phyloP scores from a whole-genome alignment of 2,329 filamentous ascomycete species.

The Metarhizium sp. region DNA sequence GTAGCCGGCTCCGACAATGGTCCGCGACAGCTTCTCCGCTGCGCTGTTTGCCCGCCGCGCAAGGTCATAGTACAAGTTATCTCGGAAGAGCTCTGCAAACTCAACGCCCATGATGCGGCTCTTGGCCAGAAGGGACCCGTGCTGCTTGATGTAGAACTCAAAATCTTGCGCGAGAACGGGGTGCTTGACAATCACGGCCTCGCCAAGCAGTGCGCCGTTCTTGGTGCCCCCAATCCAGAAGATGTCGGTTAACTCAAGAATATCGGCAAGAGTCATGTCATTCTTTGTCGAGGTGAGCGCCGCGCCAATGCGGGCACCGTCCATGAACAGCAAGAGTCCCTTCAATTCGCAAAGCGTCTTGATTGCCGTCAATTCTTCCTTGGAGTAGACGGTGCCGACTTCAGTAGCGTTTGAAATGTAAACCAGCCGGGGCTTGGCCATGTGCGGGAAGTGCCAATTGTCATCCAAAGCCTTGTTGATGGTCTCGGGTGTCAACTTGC shows the following conservation, averaged over 20 bases:
- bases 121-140: slow-evolving; percentile 40
- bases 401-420: slow-evolving; percentile 44
- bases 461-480: slow-evolving; percentile 33
- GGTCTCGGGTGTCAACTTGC: slow-evolving; percentile 35
- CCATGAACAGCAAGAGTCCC: slow-evolving; percentile 33
- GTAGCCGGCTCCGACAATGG: slow-evolving; percentile 33
- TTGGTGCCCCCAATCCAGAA: slow-evolving; percentile 48
- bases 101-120: slow-evolving; percentile 38
- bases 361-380: slow-evolving; percentile 30
- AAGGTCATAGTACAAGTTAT: slow-evolving; percentile 35
- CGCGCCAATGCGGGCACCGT: slow-evolving; percentile 36
- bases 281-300: slow-evolving; percentile 33
- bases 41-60: slow-evolving; percentile 34
- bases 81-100: slow-evolving; percentile 38
- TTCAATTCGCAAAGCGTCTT: slow-evolving; percentile 32
- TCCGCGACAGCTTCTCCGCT: slow-evolving; percentile 32
- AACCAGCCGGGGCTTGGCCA: slow-evolving; percentile 39
- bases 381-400: slow-evolving; percentile 37
- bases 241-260: slow-evolving; percentile 38
- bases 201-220: slow-evolving; percentile 39
- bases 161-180: slow-evolving; percentile 32
- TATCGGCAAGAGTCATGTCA: slow-evolving; percentile 32
- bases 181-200: slow-evolving; percentile 39
- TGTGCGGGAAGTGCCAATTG: slow-evolving; percentile 42
- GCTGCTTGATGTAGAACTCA: slow-evolving; percentile 42